Evolutionary conservation across 257 asterid species (phyloP).

Genomic region (Catharanthus roseus): DNA sequence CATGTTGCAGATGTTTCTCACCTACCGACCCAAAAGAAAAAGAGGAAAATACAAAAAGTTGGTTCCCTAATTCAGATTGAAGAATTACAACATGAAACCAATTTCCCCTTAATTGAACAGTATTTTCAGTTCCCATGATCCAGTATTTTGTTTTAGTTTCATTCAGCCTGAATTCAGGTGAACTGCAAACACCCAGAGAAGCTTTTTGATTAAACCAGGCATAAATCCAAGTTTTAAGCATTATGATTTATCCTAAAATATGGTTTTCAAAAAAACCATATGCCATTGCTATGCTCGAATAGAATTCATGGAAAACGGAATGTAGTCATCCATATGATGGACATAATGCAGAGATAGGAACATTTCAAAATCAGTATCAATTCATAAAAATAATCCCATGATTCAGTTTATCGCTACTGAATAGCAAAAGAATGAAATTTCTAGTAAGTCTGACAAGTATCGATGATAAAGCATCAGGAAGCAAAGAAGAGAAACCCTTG

Average conservation of each 20-base stretch:
- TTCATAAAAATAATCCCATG: not conserved
- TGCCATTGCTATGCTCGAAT: not conserved
- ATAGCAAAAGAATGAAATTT: not conserved
- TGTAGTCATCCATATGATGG: not conserved
- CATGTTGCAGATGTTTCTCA: not conserved
- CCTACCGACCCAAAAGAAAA: not conserved
- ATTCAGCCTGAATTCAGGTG: not conserved
- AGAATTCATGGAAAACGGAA: not conserved
- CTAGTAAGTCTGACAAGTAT: not conserved
- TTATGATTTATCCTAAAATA: not conserved
- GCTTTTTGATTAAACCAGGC: not conserved
- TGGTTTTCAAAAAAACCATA: not conserved
- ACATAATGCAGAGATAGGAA: not conserved
- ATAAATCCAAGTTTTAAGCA: not conserved
- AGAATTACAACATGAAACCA: not conserved
- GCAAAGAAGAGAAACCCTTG: not conserved
- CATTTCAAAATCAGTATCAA: not conserved
- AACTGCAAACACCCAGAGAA: not conserved
- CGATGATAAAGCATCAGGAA: not conserved
- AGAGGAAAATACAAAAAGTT: not conserved
- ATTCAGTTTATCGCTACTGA: not conserved
- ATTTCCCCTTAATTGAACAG: not conserved
- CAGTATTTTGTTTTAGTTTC: not conserved
- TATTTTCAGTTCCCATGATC: not conserved
- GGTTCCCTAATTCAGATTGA: not conserved